phyloP scores from a whole-genome alignment of 306 rosid species.

The Prunus fruticosa region DNA sequence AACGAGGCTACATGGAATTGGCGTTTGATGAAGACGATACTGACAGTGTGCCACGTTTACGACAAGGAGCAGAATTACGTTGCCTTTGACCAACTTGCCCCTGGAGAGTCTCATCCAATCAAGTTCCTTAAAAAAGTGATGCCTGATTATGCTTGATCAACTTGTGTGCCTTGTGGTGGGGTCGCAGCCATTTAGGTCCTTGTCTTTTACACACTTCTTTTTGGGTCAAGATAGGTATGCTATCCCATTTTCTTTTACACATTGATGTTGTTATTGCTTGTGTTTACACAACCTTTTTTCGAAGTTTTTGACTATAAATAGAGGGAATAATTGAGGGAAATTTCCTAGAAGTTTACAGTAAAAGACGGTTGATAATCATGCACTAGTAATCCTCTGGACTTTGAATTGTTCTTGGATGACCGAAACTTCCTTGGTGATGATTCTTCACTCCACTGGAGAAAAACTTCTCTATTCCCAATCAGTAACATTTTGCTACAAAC shows the following conservation, averaged over 20 bases:
- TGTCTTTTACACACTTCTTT: conserved; percentile 22
- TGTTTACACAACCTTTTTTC: conserved; percentile 17
- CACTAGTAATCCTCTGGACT: conserved; percentile 26
- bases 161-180: conserved; percentile 16
- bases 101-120: conserved; percentile 72
- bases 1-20: conserved; percentile 93
- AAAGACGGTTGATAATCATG: conserved; percentile 26
- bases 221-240: conserved; percentile 32
- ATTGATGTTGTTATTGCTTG: neutral
- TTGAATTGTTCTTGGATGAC: conserved; percentile 18
- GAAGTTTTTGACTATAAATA: conserved; percentile 7
- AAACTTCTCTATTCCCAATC: neutral
- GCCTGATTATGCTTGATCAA: conserved; percentile 78
- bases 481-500: no score
- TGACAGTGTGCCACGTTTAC: conserved; percentile 92
- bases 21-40: conserved; percentile 87
- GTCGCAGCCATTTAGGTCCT: conserved; percentile 31
- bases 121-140: conserved; percentile 65
- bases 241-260: conserved; percentile 24
- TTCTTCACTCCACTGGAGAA: neutral
- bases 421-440: neutral
- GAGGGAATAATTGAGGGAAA: conserved; percentile 27
- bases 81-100: conserved; percentile 65
- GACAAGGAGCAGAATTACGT: conserved; percentile 64
- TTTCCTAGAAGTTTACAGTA: conserved; percentile 29